A percentile compares a stretch with the other conserved stretches of the same genome.
Conservation (phyloP, 805 yeast species). For the Spathaspora boniae region DNA sequence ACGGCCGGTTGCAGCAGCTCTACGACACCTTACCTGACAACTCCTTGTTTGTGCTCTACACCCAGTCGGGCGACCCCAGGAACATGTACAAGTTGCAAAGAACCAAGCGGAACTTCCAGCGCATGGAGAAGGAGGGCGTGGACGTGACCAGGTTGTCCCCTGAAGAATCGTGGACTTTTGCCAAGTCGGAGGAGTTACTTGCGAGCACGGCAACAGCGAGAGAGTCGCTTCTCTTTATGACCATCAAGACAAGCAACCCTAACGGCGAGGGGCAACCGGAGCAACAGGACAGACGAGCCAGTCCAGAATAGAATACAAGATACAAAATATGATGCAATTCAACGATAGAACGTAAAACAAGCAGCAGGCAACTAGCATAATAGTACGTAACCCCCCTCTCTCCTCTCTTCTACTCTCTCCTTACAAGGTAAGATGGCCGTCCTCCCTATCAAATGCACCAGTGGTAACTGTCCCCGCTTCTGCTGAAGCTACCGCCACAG, state of each 20-base stretch:
- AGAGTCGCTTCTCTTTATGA: conserved; percentile 55
- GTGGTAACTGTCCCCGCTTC: too few species aligned
- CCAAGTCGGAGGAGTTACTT: conserved; percentile 45
- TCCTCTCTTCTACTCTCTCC: too few species aligned
- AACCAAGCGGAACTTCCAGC: conserved; percentile 40
- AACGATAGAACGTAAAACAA: not conserved
- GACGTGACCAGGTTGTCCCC: conserved; percentile 38
- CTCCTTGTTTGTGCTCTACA: conserved; percentile 56
- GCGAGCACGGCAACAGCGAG: conserved; percentile 52
- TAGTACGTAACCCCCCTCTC: too few species aligned
- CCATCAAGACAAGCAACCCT: conserved; percentile 23
- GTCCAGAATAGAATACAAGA: too few species aligned
- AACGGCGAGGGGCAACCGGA: too few species aligned
- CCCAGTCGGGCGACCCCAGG: conserved; percentile 61
- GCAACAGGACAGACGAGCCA: too few species aligned
- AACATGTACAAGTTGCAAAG: conserved; percentile 45
- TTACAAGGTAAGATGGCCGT: too few species aligned
- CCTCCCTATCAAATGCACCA: too few species aligned
- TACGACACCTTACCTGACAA: conserved; percentile 53
- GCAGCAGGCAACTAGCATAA: too few species aligned
- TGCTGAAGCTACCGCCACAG: too few species aligned
- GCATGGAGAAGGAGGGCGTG: conserved; percentile 37
- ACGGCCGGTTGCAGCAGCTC: conserved; percentile 44
- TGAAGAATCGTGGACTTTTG: conserved; percentile 49
- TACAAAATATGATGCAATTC: too few species aligned